phyloP scores from a whole-genome alignment of 768 basidiomycete species.

The Boletales sp. region DNA sequence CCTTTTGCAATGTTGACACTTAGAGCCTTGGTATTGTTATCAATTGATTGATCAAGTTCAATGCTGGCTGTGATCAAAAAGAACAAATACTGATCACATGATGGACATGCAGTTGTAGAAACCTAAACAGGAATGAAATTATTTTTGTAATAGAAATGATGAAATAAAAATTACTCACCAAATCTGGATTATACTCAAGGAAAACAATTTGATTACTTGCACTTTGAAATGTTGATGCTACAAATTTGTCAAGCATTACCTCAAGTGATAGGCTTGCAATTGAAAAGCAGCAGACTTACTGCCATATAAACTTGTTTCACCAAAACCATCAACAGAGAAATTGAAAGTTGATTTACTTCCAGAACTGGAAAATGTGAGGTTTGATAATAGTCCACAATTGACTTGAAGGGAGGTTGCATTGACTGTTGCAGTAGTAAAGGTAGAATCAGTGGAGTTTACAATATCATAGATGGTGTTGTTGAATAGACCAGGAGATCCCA shows the following conservation, averaged over 20 bases:
- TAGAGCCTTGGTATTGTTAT: neutral
- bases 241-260: too few relatives aligned
- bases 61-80: slow-evolving; percentile 11
- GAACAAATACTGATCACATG: neutral
- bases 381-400: slow-evolving; percentile 9
- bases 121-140: neutral
- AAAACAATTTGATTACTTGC: neutral
- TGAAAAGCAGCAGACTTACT: neutral
- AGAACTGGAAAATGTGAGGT: neutral
- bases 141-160: neutral
- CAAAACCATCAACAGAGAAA: neutral
- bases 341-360: neutral
- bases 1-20: neutral
- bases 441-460: neutral
- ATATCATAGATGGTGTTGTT: slow-evolving; percentile 14
- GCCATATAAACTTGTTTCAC: neutral
- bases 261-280: neutral
- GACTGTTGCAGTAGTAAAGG: slow-evolving; percentile 1
- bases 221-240: neutral
- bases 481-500: slow-evolving; percentile 4
- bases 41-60: neutral
- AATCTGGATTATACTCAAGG: neutral
- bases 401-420: slow-evolving; percentile 11
- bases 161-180: neutral
- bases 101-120: neutral